These are phyloP conservation scores for Priceomyces medius DNA, from an alignment of 805 yeast genomes.

Conservation along the genomic window DNA sequence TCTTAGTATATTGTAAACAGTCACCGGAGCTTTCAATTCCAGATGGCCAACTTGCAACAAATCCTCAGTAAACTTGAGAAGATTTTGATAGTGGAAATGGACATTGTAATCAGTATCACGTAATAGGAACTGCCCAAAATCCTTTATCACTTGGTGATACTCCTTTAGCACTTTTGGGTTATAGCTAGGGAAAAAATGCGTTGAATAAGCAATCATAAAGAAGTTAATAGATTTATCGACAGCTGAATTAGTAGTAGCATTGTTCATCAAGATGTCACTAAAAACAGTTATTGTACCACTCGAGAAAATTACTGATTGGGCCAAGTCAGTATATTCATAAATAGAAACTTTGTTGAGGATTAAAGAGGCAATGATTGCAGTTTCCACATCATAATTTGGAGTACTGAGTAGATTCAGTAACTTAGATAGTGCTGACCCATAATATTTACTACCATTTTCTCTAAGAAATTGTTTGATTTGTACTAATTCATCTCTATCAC, in stretches of 20 bases:
- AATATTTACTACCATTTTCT: conserved; percentile 11
- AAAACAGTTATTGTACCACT: conserved; percentile 21
- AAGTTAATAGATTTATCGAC: conserved; percentile 7
- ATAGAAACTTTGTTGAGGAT: conserved; percentile 21
- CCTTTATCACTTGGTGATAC: conserved; percentile 6
- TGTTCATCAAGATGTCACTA: conserved; percentile 11
- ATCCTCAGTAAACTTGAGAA: conserved; percentile 9
- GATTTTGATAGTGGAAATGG: conserved; percentile 11
- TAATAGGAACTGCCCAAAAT: not conserved
- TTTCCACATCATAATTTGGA: conserved; percentile 11
- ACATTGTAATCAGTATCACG: conserved; percentile 2
- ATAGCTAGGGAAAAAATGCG: conserved; percentile 17
- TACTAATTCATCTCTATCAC: not conserved
- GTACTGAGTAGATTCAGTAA: conserved; percentile 3
- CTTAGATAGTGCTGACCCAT: conserved; percentile 13
- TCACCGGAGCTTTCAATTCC: not conserved
- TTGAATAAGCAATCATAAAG: conserved; percentile 16
- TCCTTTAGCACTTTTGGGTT: conserved; percentile 8
- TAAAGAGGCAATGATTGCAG: conserved; percentile 19
- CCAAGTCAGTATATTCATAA: conserved; percentile 18
- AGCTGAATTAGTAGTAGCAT: not conserved
- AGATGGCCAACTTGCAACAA: not conserved
- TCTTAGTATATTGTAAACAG: conserved; percentile 18
- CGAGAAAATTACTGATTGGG: conserved; percentile 18
- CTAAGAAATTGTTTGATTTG: conserved; percentile 6